Conservation (phyloP, 140 eudicot species). For the Anethum foeniculum region DNA sequence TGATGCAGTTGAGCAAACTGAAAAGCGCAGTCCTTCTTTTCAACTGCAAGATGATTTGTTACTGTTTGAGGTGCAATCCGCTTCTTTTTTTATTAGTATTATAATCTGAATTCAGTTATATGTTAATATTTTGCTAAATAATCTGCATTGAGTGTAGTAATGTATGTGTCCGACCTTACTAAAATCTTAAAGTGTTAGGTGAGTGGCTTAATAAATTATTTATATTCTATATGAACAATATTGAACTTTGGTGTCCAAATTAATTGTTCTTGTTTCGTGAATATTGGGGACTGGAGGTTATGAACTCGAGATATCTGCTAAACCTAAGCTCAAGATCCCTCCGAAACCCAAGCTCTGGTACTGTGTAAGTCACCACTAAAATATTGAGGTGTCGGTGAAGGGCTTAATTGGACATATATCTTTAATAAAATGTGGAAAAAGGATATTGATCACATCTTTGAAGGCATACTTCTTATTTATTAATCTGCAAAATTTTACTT, state of each 20-base stretch:
- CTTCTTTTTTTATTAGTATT: background rate
- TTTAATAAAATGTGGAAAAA: background rate
- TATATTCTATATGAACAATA: background rate
- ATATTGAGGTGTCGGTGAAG: background rate
- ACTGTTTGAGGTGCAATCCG: background rate
- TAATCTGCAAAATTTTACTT: background rate
- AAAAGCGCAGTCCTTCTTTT: constrained; percentile 27
- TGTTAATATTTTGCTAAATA: background rate
- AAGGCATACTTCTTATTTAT: background rate
- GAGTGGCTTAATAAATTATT: background rate
- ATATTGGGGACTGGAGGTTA: background rate
- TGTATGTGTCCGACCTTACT: background rate
- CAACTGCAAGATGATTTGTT: constrained; percentile 15
- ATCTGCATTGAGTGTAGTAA: background rate
- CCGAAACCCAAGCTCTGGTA: background rate
- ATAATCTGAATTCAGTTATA: background rate
- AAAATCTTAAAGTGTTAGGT: background rate
- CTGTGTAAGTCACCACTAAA: background rate
- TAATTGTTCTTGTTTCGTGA: background rate
- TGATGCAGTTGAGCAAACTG: background rate
- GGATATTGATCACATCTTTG: background rate
- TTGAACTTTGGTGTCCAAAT: background rate
- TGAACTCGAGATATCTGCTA: background rate
- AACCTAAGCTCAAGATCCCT: background rate
- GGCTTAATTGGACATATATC: background rate